Evolutionary conservation across 352 stramenopile genomes (phyloP).

Genomic region (Phytophthora aleatoria): DNA sequence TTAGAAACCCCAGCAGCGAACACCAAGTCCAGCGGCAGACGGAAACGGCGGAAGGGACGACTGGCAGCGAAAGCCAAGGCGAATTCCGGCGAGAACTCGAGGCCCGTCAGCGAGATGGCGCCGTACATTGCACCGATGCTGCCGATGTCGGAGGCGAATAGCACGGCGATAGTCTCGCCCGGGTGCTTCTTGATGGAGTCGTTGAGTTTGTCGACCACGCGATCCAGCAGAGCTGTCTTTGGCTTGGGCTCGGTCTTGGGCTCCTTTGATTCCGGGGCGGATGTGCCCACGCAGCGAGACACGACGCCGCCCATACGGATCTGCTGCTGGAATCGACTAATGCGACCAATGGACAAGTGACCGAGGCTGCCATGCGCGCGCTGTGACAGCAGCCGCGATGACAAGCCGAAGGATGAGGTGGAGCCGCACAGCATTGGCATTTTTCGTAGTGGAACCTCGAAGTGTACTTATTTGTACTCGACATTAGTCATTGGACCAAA

Average conservation of each 20-base stretch:
- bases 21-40: slow-evolving; percentile 78
- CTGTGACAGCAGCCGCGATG: slow-evolving; percentile 11
- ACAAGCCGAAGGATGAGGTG: slow-evolving; percentile 2
- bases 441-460: neutral
- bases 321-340: slow-evolving; percentile 1
- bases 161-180: slow-evolving; percentile 71
- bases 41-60: slow-evolving; percentile 80
- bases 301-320: slow-evolving; percentile 4
- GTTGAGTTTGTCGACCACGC: slow-evolving; percentile 79
- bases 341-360: neutral
- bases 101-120: slow-evolving; percentile 59
- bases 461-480: neutral
- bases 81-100: slow-evolving; percentile 86
- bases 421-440: neutral
- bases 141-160: slow-evolving; percentile 83
- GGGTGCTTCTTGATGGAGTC: slow-evolving; percentile 75
- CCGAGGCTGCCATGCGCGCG: slow-evolving; percentile 4
- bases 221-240: slow-evolving; percentile 51
- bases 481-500: too few relatives aligned
- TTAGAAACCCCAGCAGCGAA: slow-evolving; percentile 70
- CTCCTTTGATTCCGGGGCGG: slow-evolving; percentile 10
- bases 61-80: slow-evolving; percentile 84
- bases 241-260: neutral
- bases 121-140: slow-evolving; percentile 83
- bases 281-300: slow-evolving; percentile 8